Evolutionary conservation across 2,329 filamentous ascomycete genomes (phyloP), one percentile per base, ranked within the genome.

Genomic region (Penicillium sp.): DNA sequence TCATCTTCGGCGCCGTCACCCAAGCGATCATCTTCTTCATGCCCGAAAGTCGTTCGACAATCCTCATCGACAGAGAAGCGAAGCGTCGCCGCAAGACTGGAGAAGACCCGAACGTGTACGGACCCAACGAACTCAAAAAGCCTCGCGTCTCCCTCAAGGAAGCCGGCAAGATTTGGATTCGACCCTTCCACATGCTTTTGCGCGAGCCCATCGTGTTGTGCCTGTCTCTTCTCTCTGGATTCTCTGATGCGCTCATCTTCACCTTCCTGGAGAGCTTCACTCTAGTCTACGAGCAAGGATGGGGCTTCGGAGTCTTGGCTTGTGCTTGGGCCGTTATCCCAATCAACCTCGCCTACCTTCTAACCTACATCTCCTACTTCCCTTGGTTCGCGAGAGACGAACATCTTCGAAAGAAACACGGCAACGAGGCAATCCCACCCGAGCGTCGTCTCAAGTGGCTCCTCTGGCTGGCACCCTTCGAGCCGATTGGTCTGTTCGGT

Each of bases 391-490:
- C 44, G 67, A 78, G 53, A 54, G 72, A 47, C 63, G 71, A 22
- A 69, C 76, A 58, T 70, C 78, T 54, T 63, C 78, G 56, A 63
- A 75, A 59, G 65, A 73, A 56, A 4, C 68, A 76, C 1, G 81
- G 77, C 1, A 81, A 85, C 9, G 49, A 84, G 81, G 1, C 67
- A 79, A 14, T 79, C 78, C 51, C 84, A 84, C 62, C 79, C 77
- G 88, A 91, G 72, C 84, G 83, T 3, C 83, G 88, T 8, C 80
- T 91, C 3, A 84, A 82, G 78, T 87, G 84, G 77, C 79, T 91
- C 0, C 76, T 90, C 0, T 90, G 79, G 58, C 84, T 80, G 0
- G 85, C 81, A 0, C 84, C 84, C 0, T 82, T 82, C 56, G 74
- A 89, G 35, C 84, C 87, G 0, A 82, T 90, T 39, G 88, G 88